Base-by-base conservation (phyloP, 208 protist genomes). In the Tritrichomonas foetus region DNA sequence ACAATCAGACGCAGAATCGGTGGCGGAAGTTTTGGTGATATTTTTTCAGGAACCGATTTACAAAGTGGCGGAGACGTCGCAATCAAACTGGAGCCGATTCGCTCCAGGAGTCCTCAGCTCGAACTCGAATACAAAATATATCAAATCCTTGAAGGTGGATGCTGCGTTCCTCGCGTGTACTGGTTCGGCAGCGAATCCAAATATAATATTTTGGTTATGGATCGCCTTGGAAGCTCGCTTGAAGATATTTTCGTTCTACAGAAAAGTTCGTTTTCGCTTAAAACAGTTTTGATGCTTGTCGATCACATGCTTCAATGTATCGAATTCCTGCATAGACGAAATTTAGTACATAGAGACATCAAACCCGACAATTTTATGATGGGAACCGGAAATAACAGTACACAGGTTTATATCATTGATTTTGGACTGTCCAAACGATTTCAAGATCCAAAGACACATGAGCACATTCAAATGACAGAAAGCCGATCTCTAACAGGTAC, bases 321-420 rank as follows among this genome's bases (percentile, higher is more conserved):
- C 22, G 97, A 99, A 96, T 98, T 97, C 94, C 95, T 99, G 36
- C 98, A 99, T 95, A 96, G 95, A 5, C 98, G 98, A 66, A 97
- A 97, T 92, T 99, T 99, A 94, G 97, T 99, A 82, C 98, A 99
- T 95, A 96, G 98, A 49, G 98, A 99, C 95, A 96, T 97, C 49
- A 97, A 97, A 80, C 98, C 98, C n/a, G 98, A 99, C 95, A 99
- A 99, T 96, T 99, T 99, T 93, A 96, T 99, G 27, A 97, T 99
- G 92, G 98, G 99, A 30, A 94, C 96, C 33, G 97, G 96, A 30
- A 96, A 96, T 39, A 96, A 97, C 92, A 96, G 94, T 39, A 97
- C 97, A 16, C 78, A 89, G 49, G 57, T 93, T 33, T 72, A 93
- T 72, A 44, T 93, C 2, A 93, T 93, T 50, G 89, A 93, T 93